Base-by-base conservation (phyloP, 139 green algal genomes). In the Chlamydomonas applanata region DNA sequence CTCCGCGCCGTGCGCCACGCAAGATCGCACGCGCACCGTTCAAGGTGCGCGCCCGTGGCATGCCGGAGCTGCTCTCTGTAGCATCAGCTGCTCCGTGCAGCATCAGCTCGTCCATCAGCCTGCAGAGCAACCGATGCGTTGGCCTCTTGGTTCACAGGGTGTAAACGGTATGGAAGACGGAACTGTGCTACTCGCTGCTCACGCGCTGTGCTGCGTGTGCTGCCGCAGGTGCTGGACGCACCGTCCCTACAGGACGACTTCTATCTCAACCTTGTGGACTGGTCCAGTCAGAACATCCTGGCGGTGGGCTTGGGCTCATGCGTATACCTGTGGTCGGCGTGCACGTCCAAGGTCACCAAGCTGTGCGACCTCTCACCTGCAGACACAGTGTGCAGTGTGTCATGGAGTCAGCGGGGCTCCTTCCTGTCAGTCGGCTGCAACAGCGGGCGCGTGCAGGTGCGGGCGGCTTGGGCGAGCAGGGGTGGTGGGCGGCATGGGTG, bases 191-290 rank as follows among this genome's bases (percentile, higher is more conserved):
- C 7, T 11, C 11, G 40, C 40, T 49, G 40, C 40, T n/a, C n/a
- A n/a, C n/a, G n/a, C n/a, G n/a, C n/a, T n/a, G n/a, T 11, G 40
- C 40, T 49, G 40, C 40, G 3, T 76, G 40, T 61, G 16, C 35
- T 2, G 19, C 3, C 70, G 25, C 82, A 93, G 89, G 89, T 94
- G 34, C 70, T 95, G 73, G 90, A 96, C 79, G 76, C 76, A 0
- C 76, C 81, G 27, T 60, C 76, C 7, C 77, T 99, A 22, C 87
- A 93, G 25, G 95, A 99, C 80, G 95, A 99, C 81, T 99, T 98
- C 79, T 99, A 99, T 86, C 87, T 99, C 60, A 99, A 99, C 85
- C 84, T 99, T 52, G 95, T 99, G 69, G 95, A 99, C 82, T 99
- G 95, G 95, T 96, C 88, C 0, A 73, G 85, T 11, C 88, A 95